Evolutionary conservation across 768 basidiomycete genomes (phyloP).

Genomic region (Lentinula lateritia): DNA sequence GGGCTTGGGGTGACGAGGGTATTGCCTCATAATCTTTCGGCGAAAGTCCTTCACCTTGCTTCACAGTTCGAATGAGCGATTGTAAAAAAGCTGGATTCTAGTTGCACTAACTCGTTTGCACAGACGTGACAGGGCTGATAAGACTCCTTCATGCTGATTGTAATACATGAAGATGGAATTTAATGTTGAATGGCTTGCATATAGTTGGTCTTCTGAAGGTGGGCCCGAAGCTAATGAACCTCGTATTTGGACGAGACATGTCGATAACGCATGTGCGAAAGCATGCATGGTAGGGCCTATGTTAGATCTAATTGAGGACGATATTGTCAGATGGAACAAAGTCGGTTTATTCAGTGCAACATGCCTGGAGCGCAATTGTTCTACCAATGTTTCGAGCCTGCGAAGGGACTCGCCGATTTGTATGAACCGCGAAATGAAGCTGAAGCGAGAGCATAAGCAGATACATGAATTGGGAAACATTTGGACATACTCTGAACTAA

Average conservation of each 20-base stretch:
- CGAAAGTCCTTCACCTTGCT: background rate
- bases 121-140: constrained; percentile 49
- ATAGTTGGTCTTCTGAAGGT: constrained; percentile 22
- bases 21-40: constrained; percentile 37
- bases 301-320: background rate
- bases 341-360: constrained; percentile 1
- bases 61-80: background rate
- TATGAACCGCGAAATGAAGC: constrained; percentile 57
- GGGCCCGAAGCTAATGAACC: constrained; percentile 35
- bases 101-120: constrained; percentile 48
- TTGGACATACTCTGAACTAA: constrained; percentile 48
- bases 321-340: constrained; percentile 24
- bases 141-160: constrained; percentile 39
- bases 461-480: background rate
- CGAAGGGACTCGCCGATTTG: constrained; percentile 64
- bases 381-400: constrained; percentile 54
- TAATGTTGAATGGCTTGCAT: constrained; percentile 20
- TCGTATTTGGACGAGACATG: constrained; percentile 47
- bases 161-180: constrained; percentile 47
- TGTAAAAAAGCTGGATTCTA: background rate
- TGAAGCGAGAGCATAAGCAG: constrained; percentile 17
- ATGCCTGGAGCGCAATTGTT: constrained; percentile 45
- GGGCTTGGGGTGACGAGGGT: constrained; percentile 37
- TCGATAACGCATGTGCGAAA: constrained; percentile 60
- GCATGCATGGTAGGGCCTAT: constrained; percentile 52